Evolutionary conservation across 2,329 filamentous ascomycete genomes (phyloP).

Genomic region (Microsporum ferrugineum): DNA sequence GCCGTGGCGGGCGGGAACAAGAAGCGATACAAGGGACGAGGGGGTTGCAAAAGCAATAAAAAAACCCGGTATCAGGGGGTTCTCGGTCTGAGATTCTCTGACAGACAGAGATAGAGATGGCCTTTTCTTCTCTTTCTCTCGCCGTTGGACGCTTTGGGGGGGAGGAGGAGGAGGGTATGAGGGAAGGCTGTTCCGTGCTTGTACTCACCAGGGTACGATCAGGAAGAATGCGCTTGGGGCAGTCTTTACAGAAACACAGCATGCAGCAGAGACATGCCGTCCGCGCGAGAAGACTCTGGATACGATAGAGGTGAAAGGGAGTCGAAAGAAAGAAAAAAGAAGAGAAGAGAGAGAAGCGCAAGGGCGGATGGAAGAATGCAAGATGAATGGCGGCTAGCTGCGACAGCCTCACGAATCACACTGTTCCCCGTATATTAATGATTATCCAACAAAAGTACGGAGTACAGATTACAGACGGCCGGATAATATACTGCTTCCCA

Average conservation of each 20-base stretch:
- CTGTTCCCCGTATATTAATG: background rate
- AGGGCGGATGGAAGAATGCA: background rate
- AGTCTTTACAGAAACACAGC: background rate
- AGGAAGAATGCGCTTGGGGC: background rate
- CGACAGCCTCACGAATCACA: conserved; percentile 4
- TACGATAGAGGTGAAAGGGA: background rate
- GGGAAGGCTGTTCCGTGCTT: background rate
- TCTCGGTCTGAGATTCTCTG: background rate
- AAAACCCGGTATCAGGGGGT: background rate
- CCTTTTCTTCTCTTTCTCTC: background rate
- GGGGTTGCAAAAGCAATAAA: background rate
- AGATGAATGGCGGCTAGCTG: background rate
- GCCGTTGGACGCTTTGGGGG: background rate
- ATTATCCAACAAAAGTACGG: background rate
- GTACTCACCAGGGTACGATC: background rate
- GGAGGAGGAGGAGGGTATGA: background rate
- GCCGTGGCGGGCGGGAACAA: background rate
- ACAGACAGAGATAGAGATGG: background rate
- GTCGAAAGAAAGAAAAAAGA: background rate
- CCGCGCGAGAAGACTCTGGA: background rate
- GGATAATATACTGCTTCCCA: background rate
- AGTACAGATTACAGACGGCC: background rate
- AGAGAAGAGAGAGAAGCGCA: background rate
- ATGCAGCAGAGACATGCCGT: background rate
- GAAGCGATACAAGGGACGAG: conserved; percentile 1